Conservation (phyloP, 148 eudicot genomes). For the Fagopyrum esculentum region DNA sequence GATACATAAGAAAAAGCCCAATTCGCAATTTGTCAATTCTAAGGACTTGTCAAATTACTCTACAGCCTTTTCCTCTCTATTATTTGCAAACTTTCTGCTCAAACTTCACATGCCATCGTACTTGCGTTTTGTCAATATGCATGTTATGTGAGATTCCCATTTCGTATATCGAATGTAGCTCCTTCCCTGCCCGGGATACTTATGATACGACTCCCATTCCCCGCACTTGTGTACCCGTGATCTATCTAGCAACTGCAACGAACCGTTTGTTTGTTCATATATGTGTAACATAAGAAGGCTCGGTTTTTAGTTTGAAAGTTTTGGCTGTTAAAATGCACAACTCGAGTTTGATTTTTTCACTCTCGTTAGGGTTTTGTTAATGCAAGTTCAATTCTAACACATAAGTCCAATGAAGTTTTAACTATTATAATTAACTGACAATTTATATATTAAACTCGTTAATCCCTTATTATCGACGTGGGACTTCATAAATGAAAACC, state of each 20-base stretch:
- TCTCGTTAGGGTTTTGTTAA: no score
- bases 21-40: constrained; percentile 6
- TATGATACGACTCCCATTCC: background rate
- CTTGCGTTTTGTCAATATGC: background rate
- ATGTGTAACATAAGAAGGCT: background rate
- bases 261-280: background rate
- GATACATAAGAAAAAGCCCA: background rate
- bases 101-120: constrained; percentile 5
- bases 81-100: constrained; percentile 2
- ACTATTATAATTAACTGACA: no score
- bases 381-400: no score
- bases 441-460: no score
- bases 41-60: background rate
- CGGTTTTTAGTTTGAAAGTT: background rate
- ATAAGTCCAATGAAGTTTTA: no score
- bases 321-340: background rate
- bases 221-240: background rate
- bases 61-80: background rate
- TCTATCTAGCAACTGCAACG: background rate
- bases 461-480: no score
- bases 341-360: no score
- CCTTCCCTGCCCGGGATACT: background rate
- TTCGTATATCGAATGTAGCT: background rate
- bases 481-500: background rate
- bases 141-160: background rate